Evolutionary conservation across 2,329 filamentous ascomycete species (phyloP).

Genomic region (Penicillium oxalicum): DNA sequence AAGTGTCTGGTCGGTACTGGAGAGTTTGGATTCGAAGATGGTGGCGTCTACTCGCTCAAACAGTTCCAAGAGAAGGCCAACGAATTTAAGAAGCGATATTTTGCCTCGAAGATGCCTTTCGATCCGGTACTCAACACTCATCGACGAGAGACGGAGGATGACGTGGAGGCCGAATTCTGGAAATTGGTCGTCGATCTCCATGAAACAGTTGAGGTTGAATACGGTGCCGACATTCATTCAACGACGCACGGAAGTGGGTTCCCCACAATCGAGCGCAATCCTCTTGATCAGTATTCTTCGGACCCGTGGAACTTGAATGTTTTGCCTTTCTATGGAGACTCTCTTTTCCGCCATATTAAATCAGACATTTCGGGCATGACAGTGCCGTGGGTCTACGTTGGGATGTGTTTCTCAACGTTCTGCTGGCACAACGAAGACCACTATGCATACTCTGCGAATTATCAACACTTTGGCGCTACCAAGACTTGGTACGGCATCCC

Average conservation of each 20-base stretch:
- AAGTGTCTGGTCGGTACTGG: conserved; percentile 92
- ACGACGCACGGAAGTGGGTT: conserved; percentile 97
- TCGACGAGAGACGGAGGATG: conserved; percentile 81
- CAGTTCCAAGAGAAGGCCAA: conserved; percentile 95
- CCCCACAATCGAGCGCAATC: conserved; percentile 86
- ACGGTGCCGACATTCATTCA: conserved; percentile 95
- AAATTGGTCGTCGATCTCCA: conserved; percentile 86
- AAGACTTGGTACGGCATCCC: conserved; percentile 99
- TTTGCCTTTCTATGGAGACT: conserved; percentile 82
- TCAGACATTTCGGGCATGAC: conserved; percentile 99
- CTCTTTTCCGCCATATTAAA: conserved; percentile 94
- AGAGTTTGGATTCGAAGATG: conserved; percentile 96
- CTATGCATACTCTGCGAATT: conserved; percentile 95
- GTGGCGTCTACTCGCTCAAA: conserved; percentile 86
- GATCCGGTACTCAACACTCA: conserved; percentile 77
- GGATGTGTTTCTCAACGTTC: conserved; percentile 99
- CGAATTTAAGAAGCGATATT: conserved; percentile 91
- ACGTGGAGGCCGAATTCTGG: conserved; percentile 97
- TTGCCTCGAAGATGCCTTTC: conserved; percentile 81
- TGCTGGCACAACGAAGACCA: conserved; percentile 99
- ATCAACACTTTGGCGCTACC: conserved; percentile 95
- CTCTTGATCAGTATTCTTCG: conserved; percentile 75
- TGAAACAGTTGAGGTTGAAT: conserved; percentile 95
- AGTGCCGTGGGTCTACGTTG: conserved; percentile 96
- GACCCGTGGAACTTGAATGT: conserved; percentile 97